Percentiles rank a stretch among this genome's conserved stretches.
These are phyloP conservation scores for Geranium rotundifolium DNA, from an alignment of 345 rosid genomes.

Conservation along the genomic window DNA sequence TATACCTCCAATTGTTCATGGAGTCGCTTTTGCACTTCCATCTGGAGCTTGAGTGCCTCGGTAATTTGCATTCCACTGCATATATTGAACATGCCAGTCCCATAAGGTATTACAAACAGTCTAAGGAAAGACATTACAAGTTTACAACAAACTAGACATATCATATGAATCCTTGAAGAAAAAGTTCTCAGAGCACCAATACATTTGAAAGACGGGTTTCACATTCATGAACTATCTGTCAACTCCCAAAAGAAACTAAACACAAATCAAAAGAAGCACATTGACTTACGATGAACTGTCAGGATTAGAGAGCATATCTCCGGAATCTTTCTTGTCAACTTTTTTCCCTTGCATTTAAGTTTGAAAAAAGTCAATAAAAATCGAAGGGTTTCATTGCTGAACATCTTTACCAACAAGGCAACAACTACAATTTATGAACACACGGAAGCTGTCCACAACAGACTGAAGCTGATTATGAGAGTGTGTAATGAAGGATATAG, in stretches of 20 bases:
- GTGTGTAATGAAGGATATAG: background rate
- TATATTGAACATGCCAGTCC: constrained; percentile 6
- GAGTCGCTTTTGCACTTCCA: constrained; percentile 96
- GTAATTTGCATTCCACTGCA: constrained; percentile 96
- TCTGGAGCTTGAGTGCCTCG: constrained; percentile 98
- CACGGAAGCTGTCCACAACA: background rate
- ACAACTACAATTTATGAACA: background rate
- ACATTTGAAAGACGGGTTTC: background rate
- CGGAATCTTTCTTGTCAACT: constrained; percentile 83
- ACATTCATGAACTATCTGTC: background rate
- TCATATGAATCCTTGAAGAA: background rate
- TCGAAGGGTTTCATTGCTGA: background rate
- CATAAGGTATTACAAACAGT: background rate
- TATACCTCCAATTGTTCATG: constrained; percentile 97
- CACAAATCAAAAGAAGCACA: constrained; percentile 7
- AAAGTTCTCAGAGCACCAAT: background rate
- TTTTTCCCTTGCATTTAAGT: constrained; percentile 57
- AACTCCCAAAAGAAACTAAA: background rate
- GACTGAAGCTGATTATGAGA: background rate
- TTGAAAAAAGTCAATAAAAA: constrained; percentile 13
- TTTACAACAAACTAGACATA: background rate
- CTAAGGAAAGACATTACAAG: no score
- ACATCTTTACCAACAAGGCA: background rate
- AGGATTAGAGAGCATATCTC: constrained; percentile 66
- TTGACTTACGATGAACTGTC: constrained; percentile 90